Evolutionary conservation across 495 filamentous ascomycete species (phyloP).

Genomic region (Penicillium paxilli): DNA sequence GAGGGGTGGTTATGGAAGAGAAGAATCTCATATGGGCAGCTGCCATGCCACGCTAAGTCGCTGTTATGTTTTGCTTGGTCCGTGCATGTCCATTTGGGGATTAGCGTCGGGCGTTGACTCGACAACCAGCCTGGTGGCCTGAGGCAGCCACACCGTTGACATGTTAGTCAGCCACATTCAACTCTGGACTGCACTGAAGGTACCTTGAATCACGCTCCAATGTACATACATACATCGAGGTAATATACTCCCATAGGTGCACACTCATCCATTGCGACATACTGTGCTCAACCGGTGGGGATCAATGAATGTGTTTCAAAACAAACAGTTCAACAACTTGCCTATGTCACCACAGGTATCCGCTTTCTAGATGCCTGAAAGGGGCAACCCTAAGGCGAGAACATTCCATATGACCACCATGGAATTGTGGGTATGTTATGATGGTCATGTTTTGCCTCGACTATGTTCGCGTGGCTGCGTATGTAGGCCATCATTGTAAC

Average conservation of each 20-base stretch:
- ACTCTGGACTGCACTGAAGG: too few relatives aligned
- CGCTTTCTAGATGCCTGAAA: slow-evolving; percentile 11
- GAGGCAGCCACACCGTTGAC: slow-evolving; percentile 14
- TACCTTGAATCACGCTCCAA: too few relatives aligned
- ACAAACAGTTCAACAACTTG: too few relatives aligned
- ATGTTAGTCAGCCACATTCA: slow-evolving; percentile 14
- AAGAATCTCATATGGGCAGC: slow-evolving; percentile 39
- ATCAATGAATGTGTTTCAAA: too few relatives aligned
- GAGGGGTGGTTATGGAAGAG: slow-evolving; percentile 22
- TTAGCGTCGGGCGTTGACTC: slow-evolving; percentile 42
- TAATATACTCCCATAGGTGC: neutral
- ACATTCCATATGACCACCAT: slow-evolving; percentile 11
- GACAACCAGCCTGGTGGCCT: slow-evolving; percentile 33
- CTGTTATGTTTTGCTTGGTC: slow-evolving; percentile 45
- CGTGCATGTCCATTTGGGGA: slow-evolving; percentile 18
- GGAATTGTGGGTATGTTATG: neutral
- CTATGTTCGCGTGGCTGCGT: slow-evolving; percentile 9
- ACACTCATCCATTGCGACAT: too few relatives aligned
- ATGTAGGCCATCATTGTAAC: too few relatives aligned
- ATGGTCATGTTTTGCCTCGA: neutral
- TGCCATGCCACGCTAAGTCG: slow-evolving; percentile 45
- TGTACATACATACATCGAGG: neutral
- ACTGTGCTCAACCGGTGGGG: too few relatives aligned
- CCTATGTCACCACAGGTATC: too few relatives aligned
- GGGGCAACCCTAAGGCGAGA: slow-evolving; percentile 4